Evolutionary conservation across 768 basidiomycete genomes (phyloP).

Genomic region (Strobilomyces dryophilus): DNA sequence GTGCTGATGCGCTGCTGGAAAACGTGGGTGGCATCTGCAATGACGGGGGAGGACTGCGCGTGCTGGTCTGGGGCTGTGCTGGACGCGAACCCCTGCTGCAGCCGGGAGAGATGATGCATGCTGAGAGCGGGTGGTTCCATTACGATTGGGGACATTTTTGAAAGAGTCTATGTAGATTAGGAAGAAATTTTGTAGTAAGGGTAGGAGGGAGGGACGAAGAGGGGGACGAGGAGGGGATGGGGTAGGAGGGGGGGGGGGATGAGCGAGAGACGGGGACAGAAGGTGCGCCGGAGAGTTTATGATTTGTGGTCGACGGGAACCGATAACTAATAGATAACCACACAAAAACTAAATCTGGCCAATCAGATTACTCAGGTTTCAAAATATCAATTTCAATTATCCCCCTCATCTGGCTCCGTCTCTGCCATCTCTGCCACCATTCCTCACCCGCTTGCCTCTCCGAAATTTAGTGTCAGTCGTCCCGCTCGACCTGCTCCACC

Average conservation of each 20-base stretch:
- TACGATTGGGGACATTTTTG: slow-evolving; percentile 53
- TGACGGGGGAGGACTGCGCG: slow-evolving; percentile 17
- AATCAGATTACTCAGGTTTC: slow-evolving; percentile 34
- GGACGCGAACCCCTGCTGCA: slow-evolving; percentile 44
- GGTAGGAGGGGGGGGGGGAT: slow-evolving; percentile 5
- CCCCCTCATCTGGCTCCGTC: slow-evolving; percentile 7
- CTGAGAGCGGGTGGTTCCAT: slow-evolving; percentile 50
- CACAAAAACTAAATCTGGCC: slow-evolving; percentile 27
- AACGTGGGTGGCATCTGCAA: slow-evolving; percentile 19
- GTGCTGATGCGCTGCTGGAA: slow-evolving; percentile 30
- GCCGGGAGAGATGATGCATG: slow-evolving; percentile 49
- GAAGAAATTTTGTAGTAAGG: slow-evolving; percentile 18
- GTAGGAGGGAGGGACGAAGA: neutral
- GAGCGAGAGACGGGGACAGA: slow-evolving; percentile 25
- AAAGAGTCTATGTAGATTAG: slow-evolving; percentile 30
- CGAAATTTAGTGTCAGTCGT: slow-evolving; percentile 1
- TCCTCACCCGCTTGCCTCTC: neutral
- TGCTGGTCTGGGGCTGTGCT: slow-evolving; percentile 31
- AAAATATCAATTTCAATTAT: slow-evolving; percentile 20
- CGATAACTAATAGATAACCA: slow-evolving; percentile 38
- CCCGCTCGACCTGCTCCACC: neutral
- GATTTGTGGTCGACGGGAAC: slow-evolving; percentile 35
- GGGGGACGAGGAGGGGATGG: neutral
- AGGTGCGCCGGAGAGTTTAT: slow-evolving; percentile 27
- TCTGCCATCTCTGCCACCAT: neutral